These are phyloP conservation scores for Rubia yunnanensis DNA, from an alignment of 257 asterid species.

Conservation along the genomic window DNA sequence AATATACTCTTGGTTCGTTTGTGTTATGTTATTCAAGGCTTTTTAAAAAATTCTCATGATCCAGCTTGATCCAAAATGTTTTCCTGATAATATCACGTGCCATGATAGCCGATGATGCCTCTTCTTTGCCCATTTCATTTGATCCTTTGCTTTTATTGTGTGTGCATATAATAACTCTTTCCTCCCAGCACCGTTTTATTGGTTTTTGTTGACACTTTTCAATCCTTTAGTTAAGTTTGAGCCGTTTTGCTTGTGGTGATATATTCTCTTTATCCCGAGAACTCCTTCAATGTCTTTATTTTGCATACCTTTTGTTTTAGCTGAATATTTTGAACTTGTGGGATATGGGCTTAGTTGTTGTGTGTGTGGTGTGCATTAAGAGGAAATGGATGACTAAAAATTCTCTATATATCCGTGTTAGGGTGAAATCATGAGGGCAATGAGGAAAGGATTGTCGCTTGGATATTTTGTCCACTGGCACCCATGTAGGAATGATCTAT, in stretches of 20 bases:
- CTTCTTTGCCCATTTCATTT: not conserved
- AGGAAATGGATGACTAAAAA: too few species aligned
- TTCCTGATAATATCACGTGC: not conserved
- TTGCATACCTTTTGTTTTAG: not conserved
- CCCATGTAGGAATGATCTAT: too few species aligned
- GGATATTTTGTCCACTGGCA: too few species aligned
- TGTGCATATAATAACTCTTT: not conserved
- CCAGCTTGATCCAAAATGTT: not conserved
- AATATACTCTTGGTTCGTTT: not conserved
- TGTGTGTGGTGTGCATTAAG: too few species aligned
- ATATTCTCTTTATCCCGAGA: too few species aligned
- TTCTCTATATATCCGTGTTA: too few species aligned
- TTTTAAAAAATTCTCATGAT: not conserved
- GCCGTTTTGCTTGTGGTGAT: not conserved
- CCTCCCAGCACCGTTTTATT: not conserved
- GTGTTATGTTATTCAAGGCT: not conserved
- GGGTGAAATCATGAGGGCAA: too few species aligned
- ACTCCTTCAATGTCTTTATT: not conserved
- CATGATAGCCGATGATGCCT: too few species aligned
- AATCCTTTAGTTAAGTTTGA: not conserved
- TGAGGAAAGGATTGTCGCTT: too few species aligned
- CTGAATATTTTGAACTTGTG: not conserved
- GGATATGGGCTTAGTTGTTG: too few species aligned
- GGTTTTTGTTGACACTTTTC: not conserved
- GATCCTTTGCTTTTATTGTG: not conserved